These are phyloP conservation scores for Pythium aquatile DNA, from an alignment of 352 stramenopile species.

Conservation along the genomic window DNA sequence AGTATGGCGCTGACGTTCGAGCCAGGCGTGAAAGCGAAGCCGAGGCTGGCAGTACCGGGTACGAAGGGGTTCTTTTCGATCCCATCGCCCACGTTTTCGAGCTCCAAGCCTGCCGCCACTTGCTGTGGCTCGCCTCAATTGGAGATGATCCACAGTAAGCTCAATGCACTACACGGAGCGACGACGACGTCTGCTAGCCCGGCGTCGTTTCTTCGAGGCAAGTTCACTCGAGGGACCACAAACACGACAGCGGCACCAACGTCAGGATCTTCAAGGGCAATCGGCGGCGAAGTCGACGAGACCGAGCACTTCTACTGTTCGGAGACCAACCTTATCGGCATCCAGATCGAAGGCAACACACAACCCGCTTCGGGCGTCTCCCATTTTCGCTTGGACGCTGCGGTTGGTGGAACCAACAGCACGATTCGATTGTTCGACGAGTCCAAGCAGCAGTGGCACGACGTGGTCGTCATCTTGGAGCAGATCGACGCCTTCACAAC, in stretches of 20 bases:
- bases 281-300: slow-evolving; percentile 45
- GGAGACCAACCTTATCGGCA: slow-evolving; percentile 56
- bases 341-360: slow-evolving; percentile 67
- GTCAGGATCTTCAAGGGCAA: background rate
- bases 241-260: background rate
- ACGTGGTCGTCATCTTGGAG: slow-evolving; percentile 71
- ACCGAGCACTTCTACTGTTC: slow-evolving; percentile 71
- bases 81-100: slow-evolving; percentile 28
- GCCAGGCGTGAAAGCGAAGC: slow-evolving; percentile 47
- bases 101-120: slow-evolving; percentile 39
- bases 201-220: background rate
- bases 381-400: slow-evolving; percentile 56
- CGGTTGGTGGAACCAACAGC: slow-evolving; percentile 57
- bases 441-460: slow-evolving; percentile 64
- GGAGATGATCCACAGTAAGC: slow-evolving; percentile 70
- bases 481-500: slow-evolving; percentile 66
- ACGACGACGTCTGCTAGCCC: slow-evolving; percentile 33
- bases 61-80: slow-evolving; percentile 68
- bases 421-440: slow-evolving; percentile 75
- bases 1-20: slow-evolving; percentile 51
- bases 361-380: slow-evolving; percentile 45
- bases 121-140: slow-evolving; percentile 63
- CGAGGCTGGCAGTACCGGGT: slow-evolving; percentile 39
- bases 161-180: slow-evolving; percentile 55
- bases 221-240: background rate